These are phyloP conservation scores for Carex pumila DNA, from an alignment of 176 grass and related monocot species.

Conservation along the genomic window DNA sequence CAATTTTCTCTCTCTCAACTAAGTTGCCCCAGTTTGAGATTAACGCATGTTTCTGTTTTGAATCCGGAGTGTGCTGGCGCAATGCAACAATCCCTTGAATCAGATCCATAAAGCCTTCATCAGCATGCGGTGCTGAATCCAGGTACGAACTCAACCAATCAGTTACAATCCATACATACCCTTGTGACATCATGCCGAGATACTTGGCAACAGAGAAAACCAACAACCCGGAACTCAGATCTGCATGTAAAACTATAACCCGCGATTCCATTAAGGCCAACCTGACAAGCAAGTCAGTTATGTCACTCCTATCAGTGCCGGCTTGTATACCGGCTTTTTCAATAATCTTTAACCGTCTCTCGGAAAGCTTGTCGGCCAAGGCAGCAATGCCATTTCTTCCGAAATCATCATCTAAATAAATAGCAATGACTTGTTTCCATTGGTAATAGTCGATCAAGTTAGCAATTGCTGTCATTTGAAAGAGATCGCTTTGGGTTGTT, in stretches of 20 bases:
- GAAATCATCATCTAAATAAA: conserved; percentile 72
- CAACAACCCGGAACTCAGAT: conserved; percentile 38
- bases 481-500: conserved; percentile 60
- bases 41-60: conserved; percentile 41
- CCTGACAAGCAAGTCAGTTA: conserved; percentile 50
- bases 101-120: conserved; percentile 22
- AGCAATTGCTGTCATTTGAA: conserved; percentile 77
- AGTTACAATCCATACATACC: conserved; percentile 95
- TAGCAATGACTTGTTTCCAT: conserved; percentile 60
- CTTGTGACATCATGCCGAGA: conserved; percentile 65
- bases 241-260: conserved; percentile 68
- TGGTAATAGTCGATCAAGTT: conserved; percentile 60
- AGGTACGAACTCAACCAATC: conserved; percentile 72
- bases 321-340: conserved; percentile 62
- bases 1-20: conserved; percentile 24
- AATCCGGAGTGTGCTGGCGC: conserved; percentile 66
- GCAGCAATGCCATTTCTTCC: conserved; percentile 69
- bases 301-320: conserved; percentile 50
- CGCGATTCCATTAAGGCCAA: conserved; percentile 61
- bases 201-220: conserved; percentile 48
- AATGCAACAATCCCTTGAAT: conserved; percentile 75
- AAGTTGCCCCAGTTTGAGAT: conserved; percentile 50
- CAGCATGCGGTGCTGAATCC: conserved; percentile 31
- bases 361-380: conserved; percentile 55
- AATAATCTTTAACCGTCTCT: conserved; percentile 45